Base-by-base conservation (phyloP, 139 green algal genomes). In the Micromonas commoda region DNA sequence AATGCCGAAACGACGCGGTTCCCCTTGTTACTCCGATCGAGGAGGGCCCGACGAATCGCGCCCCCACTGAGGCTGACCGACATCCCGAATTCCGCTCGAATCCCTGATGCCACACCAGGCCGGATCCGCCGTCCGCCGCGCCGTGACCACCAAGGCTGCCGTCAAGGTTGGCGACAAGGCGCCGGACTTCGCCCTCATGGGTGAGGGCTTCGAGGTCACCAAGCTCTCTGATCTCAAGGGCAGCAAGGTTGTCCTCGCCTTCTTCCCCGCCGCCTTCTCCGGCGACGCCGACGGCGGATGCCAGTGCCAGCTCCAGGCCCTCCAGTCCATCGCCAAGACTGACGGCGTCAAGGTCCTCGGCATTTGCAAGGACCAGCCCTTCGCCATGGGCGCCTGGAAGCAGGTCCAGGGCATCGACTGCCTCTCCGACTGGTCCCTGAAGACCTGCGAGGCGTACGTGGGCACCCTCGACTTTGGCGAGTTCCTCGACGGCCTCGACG, bases 241-340 rank as follows among this genome's bases (percentile, higher is more conserved):
- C 20, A n/a, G 66, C 24, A 77, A 77, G 13, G 35, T 77, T 4
- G 31, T 66, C 37, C 71, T 77, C 37, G 71, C 71, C 3, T 77
- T 77, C 38, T 77, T 77, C 71, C 71, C 71, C n/a, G 45, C 35
- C 35, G 45, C 35, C 32, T 77, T 64, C 35, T 45, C 20, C 71
- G 71, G 71, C 38, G 71, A 54, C 23, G 32, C 52, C 37, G 71
- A 77, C 71, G 71, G 52, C 71, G 71, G 71, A 3, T 77, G 71
- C 71, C 32, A 77, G 71, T 77, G 71, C 71, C 71, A 77, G 71
- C 71, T 77, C 23, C 35, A n/a, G 16, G 45, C 71, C 32, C 52
- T 77, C 35, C 6, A 64, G 19, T 33, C 71, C 5, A 32, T 77
- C 35, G n/a, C 71, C 3, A 37, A 77, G 23, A 69, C 28, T 9